phyloP scores from a whole-genome alignment of 805 yeast species.

The Candida adriatica region DNA sequence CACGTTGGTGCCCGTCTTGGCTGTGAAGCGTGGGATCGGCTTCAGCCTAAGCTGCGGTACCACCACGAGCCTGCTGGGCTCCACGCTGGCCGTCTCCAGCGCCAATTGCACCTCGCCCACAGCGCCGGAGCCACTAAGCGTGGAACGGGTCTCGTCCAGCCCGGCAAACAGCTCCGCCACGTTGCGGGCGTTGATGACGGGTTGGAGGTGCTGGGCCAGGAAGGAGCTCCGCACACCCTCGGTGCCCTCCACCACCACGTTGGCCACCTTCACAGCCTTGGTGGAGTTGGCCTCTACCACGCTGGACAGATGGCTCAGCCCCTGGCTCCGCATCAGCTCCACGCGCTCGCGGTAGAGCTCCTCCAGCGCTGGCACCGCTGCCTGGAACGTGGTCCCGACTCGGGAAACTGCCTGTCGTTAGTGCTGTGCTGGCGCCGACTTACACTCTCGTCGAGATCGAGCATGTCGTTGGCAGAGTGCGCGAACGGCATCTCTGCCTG shows the following conservation, averaged over 20 bases:
- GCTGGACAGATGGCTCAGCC: slow-evolving; percentile 21
- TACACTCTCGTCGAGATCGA: no score
- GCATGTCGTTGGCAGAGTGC: no score
- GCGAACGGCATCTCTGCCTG: no score
- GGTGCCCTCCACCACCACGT: slow-evolving; percentile 42
- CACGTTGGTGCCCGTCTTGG: slow-evolving; percentile 90
- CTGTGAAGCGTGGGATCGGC: slow-evolving; percentile 66
- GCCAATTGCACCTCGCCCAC: slow-evolving; percentile 35
- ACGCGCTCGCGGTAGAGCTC: slow-evolving; percentile 24
- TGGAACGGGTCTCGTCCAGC: slow-evolving; percentile 38
- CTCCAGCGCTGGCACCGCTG: slow-evolving; percentile 9
- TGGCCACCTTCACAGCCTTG: slow-evolving; percentile 36
- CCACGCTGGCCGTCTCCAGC: slow-evolving; percentile 23
- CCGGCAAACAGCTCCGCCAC: slow-evolving; percentile 32
- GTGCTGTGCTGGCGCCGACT: no score
- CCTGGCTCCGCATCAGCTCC: slow-evolving; percentile 24
- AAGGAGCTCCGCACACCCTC: slow-evolving; percentile 40
- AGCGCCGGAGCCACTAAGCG: slow-evolving; percentile 36
- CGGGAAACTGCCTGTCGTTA: slow-evolving; percentile 16
- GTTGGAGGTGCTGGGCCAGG: slow-evolving; percentile 38
- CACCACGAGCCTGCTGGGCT: slow-evolving; percentile 19
- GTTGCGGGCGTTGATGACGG: slow-evolving; percentile 37
- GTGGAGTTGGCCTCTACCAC: slow-evolving; percentile 26
- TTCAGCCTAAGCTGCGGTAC: slow-evolving; percentile 26
- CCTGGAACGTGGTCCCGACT: slow-evolving; percentile 18